Percentiles rank a stretch among this genome's conserved stretches.
Evolutionary conservation across 306 rosid species (phyloP).

Genomic region (Canavalia gladiata): DNA sequence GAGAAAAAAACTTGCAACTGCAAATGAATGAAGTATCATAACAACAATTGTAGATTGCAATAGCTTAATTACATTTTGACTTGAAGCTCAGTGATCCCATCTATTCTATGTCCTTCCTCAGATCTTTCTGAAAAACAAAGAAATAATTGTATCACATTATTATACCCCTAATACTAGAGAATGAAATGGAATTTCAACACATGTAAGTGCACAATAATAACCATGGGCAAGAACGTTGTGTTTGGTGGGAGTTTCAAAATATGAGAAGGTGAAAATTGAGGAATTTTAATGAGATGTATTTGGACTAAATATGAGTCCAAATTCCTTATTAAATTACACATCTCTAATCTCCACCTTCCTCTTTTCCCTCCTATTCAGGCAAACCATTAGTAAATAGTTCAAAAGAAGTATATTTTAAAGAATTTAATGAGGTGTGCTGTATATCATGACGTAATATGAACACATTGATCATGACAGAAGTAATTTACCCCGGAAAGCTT

Average conservation of each 20-base stretch:
- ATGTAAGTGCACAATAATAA: background rate
- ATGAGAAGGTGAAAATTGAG: constrained; percentile 6
- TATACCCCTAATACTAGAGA: background rate
- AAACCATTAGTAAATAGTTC: constrained; percentile 1
- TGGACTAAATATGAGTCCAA: background rate
- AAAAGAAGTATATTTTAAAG: background rate
- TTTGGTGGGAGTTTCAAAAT: background rate
- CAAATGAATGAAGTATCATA: background rate
- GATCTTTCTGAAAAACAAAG: constrained; percentile 49
- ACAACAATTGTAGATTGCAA: constrained; percentile 7
- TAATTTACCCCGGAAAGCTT: constrained; percentile 50
- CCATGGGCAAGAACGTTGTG: background rate
- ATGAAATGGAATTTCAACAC: background rate
- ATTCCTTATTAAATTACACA: background rate
- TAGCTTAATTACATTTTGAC: constrained; percentile 52
- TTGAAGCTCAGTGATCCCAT: constrained; percentile 53
- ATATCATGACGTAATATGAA: background rate
- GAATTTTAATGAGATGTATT: background rate
- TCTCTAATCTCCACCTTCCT: constrained; percentile 2
- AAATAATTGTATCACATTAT: background rate
- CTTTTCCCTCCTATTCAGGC: background rate
- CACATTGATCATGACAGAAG: constrained; percentile 5
- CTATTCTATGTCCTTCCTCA: constrained; percentile 41
- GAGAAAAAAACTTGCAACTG: background rate
- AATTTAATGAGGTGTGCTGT: background rate